Percentiles rank a stretch among this genome's conserved stretches.
These are phyloP conservation scores for Pyrus bretschneideri DNA, from an alignment of 306 rosid genomes.

Conservation along the genomic window DNA sequence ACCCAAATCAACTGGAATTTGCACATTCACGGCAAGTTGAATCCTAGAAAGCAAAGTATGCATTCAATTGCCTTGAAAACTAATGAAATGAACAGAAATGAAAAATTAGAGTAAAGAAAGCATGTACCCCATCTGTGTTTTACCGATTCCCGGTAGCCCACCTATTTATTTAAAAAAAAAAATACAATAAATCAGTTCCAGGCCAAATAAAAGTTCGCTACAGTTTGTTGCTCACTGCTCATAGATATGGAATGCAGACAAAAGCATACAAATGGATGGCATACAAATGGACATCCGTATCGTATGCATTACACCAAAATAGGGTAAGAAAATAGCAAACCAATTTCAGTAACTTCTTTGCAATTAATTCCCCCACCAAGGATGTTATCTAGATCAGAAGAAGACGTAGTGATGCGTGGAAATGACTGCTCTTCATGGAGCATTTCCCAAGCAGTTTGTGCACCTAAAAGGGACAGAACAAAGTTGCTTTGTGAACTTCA, in stretches of 20 bases:
- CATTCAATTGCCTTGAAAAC: neutral
- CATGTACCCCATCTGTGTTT: constrained; percentile 90
- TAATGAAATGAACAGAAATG: constrained; percentile 2
- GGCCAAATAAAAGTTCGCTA: constrained; percentile 1
- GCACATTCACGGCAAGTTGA: constrained; percentile 93
- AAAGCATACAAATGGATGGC: neutral
- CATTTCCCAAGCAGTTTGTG: constrained; percentile 90
- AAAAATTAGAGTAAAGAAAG: constrained; percentile 9
- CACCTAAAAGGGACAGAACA: constrained; percentile 39
- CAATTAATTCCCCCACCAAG: constrained; percentile 85
- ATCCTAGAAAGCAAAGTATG: constrained; percentile 46
- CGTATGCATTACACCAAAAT: neutral
- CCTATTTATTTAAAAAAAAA: constrained; percentile 29
- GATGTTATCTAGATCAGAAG: constrained; percentile 66
- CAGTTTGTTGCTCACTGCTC: neutral
- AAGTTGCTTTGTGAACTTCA: neutral
- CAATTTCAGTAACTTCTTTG: constrained; percentile 92
- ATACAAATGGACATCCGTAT: neutral
- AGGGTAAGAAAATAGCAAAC: constrained; percentile 31
- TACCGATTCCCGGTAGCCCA: constrained; percentile 95
- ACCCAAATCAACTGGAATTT: constrained; percentile 72
- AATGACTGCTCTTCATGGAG: constrained; percentile 62
- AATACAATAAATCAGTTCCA: neutral
- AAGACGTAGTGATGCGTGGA: constrained; percentile 66
- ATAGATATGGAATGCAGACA: neutral